Evolutionary conservation across 768 basidiomycete species (phyloP).

Genomic region (Sporobolomyces phaffii): DNA sequence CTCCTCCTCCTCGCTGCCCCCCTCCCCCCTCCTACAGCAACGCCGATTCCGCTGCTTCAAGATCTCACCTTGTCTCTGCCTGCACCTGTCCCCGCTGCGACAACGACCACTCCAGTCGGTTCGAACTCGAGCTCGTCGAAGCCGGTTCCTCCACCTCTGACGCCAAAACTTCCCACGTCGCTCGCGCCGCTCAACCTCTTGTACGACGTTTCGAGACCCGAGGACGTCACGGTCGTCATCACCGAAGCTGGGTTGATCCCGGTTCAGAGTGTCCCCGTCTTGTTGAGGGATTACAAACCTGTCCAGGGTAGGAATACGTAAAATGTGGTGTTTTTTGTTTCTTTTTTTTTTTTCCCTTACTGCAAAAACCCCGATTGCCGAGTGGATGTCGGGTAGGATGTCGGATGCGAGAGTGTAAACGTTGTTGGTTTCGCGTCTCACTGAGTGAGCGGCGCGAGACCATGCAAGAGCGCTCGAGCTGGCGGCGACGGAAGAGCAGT

Average conservation of each 20-base stretch:
- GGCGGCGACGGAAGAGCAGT: no score
- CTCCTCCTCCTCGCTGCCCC: conserved; percentile 38
- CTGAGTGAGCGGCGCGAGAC: no score
- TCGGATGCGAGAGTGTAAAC: no score
- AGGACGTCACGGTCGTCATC: conserved; percentile 87
- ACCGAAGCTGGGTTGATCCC: conserved; percentile 84
- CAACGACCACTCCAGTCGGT: no score
- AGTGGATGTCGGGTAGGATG: no score
- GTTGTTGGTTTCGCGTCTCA: no score
- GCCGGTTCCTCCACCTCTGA: conserved; percentile 5
- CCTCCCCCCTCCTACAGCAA: conserved; percentile 38
- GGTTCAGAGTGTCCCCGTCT: conserved; percentile 40
- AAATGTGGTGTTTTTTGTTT: no score
- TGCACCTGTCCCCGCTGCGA: conserved; percentile 38
- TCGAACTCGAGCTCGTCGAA: conserved; percentile 26
- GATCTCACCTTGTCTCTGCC: conserved; percentile 43
- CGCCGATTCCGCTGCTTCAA: conserved; percentile 12
- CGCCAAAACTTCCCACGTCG: conserved; percentile 46
- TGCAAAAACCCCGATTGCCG: no score
- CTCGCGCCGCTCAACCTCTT: conserved; percentile 77
- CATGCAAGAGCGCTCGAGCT: no score
- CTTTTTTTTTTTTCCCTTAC: no score
- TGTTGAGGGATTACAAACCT: conserved; percentile 43
- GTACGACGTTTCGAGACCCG: conserved; percentile 89
- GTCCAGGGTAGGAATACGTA: conserved; percentile 26